Evolutionary conservation across 164 flowering plant species (phyloP), one percentile per base, ranked within the genome.

Genomic region (Macadamia integrifolia): DNA sequence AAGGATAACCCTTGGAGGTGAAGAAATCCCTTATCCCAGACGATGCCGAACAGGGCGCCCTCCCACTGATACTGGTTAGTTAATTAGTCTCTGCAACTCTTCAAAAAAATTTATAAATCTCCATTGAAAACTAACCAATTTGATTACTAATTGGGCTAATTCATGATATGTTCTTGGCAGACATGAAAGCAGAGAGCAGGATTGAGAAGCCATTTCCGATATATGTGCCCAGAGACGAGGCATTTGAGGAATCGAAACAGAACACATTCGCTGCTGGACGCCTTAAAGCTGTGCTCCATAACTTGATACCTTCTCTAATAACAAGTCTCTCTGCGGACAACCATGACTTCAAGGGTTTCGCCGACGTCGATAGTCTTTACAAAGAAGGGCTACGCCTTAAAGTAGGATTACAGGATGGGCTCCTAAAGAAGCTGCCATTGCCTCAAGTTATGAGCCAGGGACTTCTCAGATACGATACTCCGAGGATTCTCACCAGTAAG

Each of bases 141-240:
- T 23, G 23, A 23, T 23, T 23, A 23, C 23, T 23, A 23, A 23
- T 23, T 23, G 23, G 23, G 23, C 50, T 11, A 14, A 3, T 3
- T 17, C 15, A 15, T 3, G 1, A 35, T 3, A 35, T 6, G 6
- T 61, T 35, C 14, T 14, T 35, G 14, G 9, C 83, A 94, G 99
- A 92, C 75, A 72, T 82, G 69, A 31, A 52, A 6, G 82, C 83
- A 2, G 99, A 94, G 84, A 83, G 87, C 71, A 66, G 98, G 1
- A 85, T 92, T 48, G 99, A 94, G 90, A 87, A 90, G 86, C 98
- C 99, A 52, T 61, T 77, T 66, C 99, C 98, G 32, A 78, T 88
- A 71, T 94, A 94, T 56, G 91, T 89, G 50, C 99, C 99, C 0
- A 80, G 98, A 60, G 99, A 94, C 23, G 99, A 94, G 69, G 96